Evolutionary conservation across 495 filamentous ascomycete genomes (phyloP).

Genomic region (Cudoniella acicularis): DNA sequence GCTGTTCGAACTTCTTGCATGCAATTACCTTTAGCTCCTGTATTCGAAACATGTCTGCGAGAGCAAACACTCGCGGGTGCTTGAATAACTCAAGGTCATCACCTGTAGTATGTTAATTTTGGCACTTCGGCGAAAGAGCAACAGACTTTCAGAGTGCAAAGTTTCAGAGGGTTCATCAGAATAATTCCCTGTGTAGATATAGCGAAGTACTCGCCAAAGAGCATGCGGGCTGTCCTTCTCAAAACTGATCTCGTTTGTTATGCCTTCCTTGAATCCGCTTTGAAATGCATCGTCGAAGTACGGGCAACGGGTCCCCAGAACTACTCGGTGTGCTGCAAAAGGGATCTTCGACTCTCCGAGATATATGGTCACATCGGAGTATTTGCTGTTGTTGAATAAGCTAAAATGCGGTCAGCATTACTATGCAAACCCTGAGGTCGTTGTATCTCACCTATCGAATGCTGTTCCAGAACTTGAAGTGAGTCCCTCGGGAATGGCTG

Average conservation of each 20-base stretch:
- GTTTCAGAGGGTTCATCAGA: constrained; percentile 6
- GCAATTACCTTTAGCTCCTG: constrained; percentile 7
- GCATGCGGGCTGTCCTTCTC: constrained; percentile 14
- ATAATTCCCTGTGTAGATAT: constrained; percentile 14
- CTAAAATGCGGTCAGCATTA: constrained; percentile 1
- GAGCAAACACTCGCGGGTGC: constrained; percentile 12
- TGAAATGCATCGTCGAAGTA: constrained; percentile 8
- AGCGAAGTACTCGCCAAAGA: constrained; percentile 9
- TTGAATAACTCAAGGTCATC: constrained; percentile 13
- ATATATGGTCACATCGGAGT: constrained; percentile 11
- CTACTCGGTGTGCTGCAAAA: constrained; percentile 9
- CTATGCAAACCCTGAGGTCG: neutral
- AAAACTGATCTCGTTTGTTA: constrained; percentile 5
- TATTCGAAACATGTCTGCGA: constrained; percentile 13
- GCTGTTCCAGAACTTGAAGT: constrained; percentile 13
- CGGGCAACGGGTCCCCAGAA: constrained; percentile 7
- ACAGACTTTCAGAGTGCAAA: constrained; percentile 6
- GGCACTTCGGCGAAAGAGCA: constrained; percentile 1
- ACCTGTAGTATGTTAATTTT: constrained; percentile 5
- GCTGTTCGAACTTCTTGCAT: constrained; percentile 9
- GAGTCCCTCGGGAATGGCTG: neutral
- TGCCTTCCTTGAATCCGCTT: constrained; percentile 10
- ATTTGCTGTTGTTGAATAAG: constrained; percentile 9
- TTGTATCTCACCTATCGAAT: constrained; percentile 7
- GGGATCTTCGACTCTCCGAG: constrained; percentile 10